These are phyloP conservation scores for Tinospora cordifolia DNA, from an alignment of 164 flowering plant species.

Conservation along the genomic window DNA sequence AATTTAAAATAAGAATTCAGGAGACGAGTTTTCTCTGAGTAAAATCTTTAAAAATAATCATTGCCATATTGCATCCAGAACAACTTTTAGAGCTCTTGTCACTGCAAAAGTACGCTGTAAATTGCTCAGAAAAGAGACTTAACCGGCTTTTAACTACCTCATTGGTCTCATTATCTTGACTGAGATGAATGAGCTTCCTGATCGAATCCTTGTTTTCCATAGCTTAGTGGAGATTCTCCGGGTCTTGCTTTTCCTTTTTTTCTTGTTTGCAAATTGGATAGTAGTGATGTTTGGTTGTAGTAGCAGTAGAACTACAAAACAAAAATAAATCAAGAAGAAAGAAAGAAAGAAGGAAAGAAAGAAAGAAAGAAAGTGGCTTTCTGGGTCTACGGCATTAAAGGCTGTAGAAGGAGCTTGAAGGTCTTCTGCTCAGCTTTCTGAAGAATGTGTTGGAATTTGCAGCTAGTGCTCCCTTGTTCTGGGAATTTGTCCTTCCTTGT, in stretches of 20 bases:
- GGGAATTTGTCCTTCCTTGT: slow-evolving; percentile 1
- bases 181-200: slow-evolving; percentile 10
- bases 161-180: slow-evolving; percentile 21
- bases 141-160: slow-evolving; percentile 22
- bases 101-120: not conserved
- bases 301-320: not conserved
- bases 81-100: too few relatives aligned
- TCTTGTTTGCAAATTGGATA: slow-evolving; percentile 3
- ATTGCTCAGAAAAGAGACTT: not conserved
- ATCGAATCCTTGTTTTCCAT: slow-evolving; percentile 27
- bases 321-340: not conserved
- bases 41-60: too few relatives aligned
- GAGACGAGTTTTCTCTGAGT: too few relatives aligned
- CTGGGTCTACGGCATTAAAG: slow-evolving; percentile 11
- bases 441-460: slow-evolving; percentile 24
- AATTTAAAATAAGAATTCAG: too few relatives aligned
- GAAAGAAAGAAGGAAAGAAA: not conserved
- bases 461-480: slow-evolving; percentile 4
- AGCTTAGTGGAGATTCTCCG: slow-evolving; percentile 3
- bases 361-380: not conserved
- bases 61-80: not conserved
- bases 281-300: not conserved
- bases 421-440: not conserved
- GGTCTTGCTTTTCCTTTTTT: not conserved
- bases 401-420: slow-evolving; percentile 5